Evolutionary conservation across 2,329 filamentous ascomycete genomes (phyloP).

Genomic region (Aspergillus sergii): DNA sequence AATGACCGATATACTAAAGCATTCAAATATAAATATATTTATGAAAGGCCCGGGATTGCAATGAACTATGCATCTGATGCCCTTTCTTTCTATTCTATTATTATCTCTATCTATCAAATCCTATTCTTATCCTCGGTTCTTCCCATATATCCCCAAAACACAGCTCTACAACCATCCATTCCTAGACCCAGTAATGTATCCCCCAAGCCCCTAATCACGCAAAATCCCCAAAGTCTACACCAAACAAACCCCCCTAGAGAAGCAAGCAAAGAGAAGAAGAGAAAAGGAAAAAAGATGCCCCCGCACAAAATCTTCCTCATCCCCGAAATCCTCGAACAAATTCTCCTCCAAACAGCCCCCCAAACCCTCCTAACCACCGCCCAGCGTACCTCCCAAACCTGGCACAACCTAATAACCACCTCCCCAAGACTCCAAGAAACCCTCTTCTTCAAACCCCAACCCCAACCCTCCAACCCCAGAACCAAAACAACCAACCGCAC

Average conservation of each 20-base stretch:
- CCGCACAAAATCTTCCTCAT: not conserved
- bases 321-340: constrained; percentile 1
- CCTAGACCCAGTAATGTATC: not conserved
- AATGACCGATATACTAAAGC: not conserved
- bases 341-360: not conserved
- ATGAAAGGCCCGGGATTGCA: not conserved
- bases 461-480: too few relatives aligned
- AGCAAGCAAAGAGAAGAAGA: too few relatives aligned
- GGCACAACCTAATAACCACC: not conserved
- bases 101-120: not conserved
- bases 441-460: not conserved
- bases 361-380: constrained; percentile 2
- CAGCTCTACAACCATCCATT: not conserved
- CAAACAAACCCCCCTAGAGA: not conserved
- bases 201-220: not conserved
- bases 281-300: not conserved
- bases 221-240: not conserved
- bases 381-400: not conserved
- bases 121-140: not conserved
- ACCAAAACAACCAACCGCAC: not conserved
- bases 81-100: not conserved
- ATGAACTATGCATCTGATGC: not conserved
- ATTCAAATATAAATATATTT: not conserved
- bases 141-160: not conserved
- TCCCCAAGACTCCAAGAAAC: not conserved